Evolutionary conservation across 1,139 yeast species (phyloP).

Genomic region (Geotrichum reessii): DNA sequence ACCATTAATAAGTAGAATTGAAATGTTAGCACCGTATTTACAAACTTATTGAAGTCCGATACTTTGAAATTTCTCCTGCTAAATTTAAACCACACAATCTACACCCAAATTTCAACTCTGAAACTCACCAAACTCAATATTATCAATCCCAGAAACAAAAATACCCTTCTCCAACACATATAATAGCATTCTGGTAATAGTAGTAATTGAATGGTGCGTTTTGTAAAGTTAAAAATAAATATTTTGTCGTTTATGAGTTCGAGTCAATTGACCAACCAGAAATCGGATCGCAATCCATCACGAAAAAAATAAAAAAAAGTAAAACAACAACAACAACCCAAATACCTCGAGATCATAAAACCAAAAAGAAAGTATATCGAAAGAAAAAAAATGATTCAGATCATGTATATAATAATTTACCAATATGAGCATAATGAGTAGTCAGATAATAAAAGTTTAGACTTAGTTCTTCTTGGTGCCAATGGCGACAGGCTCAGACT

Average conservation of each 20-base stretch:
- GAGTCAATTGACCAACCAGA: not conserved
- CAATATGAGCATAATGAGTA: constrained; percentile 1
- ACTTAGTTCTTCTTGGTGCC: constrained; percentile 21
- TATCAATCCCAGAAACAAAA: not conserved
- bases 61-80: no score
- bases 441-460: not conserved
- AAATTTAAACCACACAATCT: not conserved
- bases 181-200: not conserved
- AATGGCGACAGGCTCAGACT: constrained; percentile 24
- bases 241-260: not conserved
- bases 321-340: not conserved
- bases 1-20: no score
- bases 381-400: not conserved
- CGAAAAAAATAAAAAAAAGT: not conserved
- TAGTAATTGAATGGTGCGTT: not conserved
- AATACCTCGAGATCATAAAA: not conserved
- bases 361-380: not conserved
- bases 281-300: not conserved
- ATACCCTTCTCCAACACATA: no score
- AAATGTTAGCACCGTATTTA: no score
- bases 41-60: no score
- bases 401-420: not conserved
- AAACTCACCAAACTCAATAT: not conserved
- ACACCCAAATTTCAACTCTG: not conserved
- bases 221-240: not conserved